Conservation (phyloP, 345 rosid species). For the Lumnitzera racemosa region DNA sequence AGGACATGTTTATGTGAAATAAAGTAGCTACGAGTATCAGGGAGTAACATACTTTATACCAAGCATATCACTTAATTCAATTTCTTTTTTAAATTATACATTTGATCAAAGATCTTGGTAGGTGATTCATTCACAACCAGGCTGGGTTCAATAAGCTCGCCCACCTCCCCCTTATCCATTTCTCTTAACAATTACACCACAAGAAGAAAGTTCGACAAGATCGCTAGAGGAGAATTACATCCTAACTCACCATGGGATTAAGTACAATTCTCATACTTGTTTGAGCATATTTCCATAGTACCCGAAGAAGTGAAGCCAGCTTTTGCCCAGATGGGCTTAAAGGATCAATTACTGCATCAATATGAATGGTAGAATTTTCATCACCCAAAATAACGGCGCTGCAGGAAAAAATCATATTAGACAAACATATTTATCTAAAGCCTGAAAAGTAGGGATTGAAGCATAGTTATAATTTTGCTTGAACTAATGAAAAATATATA, state of each 20-base stretch:
- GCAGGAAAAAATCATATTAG: conserved; percentile 16
- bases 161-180: too few species aligned
- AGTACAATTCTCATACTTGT: conserved; percentile 93
- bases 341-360: conserved; percentile 96
- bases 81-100: not conserved
- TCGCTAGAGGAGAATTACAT: not conserved
- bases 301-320: conserved; percentile 74
- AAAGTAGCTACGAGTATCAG: too few species aligned
- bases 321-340: conserved; percentile 89
- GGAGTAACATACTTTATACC: too few species aligned
- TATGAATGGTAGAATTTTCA: conserved; percentile 74
- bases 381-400: conserved; percentile 77
- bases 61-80: not conserved
- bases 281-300: conserved; percentile 60
- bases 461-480: not conserved
- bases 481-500: too few species aligned
- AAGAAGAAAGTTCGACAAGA: not conserved
- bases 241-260: conserved; percentile 82
- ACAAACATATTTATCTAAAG: not conserved
- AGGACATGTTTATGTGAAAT: too few species aligned
- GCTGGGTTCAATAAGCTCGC: not conserved
- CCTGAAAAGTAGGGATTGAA: conserved; percentile 1
- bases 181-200: not conserved
- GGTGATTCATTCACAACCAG: too few species aligned
- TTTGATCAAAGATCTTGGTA: not conserved